These are phyloP conservation scores for Echeveria elegans DNA, from an alignment of 164 flowering plant genomes.

Conservation along the genomic window DNA sequence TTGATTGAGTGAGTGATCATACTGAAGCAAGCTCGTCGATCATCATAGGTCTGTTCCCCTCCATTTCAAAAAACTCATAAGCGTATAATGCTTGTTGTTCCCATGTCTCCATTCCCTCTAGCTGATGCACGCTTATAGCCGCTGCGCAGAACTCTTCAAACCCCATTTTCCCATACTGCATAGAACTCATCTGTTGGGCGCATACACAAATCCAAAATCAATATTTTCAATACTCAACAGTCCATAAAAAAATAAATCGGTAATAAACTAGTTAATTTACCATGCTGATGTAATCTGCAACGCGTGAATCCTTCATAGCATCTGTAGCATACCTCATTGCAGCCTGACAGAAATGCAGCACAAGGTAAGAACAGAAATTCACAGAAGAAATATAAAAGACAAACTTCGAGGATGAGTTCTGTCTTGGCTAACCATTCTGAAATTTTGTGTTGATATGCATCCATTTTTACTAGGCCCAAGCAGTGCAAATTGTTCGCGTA, in stretches of 20 bases:
- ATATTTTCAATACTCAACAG: too few relatives aligned
- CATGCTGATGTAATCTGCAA: conserved; percentile 58
- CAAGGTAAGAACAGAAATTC: conserved; percentile 8
- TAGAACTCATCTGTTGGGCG: conserved; percentile 53
- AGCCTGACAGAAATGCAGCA: conserved; percentile 41
- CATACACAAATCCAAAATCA: too few relatives aligned
- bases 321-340: conserved; percentile 51
- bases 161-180: conserved; percentile 73
- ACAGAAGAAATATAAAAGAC: not conserved
- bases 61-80: conserved; percentile 86
- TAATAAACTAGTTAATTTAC: conserved; percentile 21
- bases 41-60: conserved; percentile 80
- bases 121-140: conserved; percentile 79
- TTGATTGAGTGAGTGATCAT: conserved; percentile 15
- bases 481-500: conserved; percentile 68
- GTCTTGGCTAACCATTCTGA: conserved; percentile 48
- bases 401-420: not conserved
- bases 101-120: conserved; percentile 83
- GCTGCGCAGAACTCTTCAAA: conserved; percentile 94
- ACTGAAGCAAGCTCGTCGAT: conserved; percentile 97
- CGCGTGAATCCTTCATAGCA: conserved; percentile 84
- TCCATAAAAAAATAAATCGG: not conserved
- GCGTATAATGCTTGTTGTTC: conserved; percentile 88
- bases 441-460: conserved; percentile 58
- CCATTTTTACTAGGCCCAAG: conserved; percentile 82